Evolutionary conservation across 2,329 filamentous ascomycete genomes (phyloP), one percentile per base, ranked within the genome.

Genomic region (Claviceps fusiformis): DNA sequence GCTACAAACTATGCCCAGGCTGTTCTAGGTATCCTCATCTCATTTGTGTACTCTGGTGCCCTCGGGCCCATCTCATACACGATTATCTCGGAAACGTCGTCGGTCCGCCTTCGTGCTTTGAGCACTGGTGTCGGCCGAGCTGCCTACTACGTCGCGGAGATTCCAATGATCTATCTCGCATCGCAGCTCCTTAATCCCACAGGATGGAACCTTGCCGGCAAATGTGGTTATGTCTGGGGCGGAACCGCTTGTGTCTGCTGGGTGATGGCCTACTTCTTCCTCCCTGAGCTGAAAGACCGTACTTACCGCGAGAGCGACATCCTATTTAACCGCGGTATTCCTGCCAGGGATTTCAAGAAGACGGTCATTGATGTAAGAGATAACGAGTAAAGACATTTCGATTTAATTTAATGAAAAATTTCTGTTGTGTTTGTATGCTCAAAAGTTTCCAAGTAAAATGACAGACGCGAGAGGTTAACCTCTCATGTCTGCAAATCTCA

Each of bases 261-360:
- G 2, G 55, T 65, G 1, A 49, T 72, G 0, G 70, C 72, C 0
- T 82, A 70, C 66, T 64, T 70, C 11, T 66, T 68, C 41, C 65
- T 81, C 0, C 79, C 79, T 0, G 79, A 82, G 61, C 80, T 78
- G 67, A 75, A 74, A 63, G 74, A 73, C 4, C 64, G 75, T 24
- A 73, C 64, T 1, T 65, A 72, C 0, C 66, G 67, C 43, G 75
- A 79, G 59, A 75, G 81, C 56, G 76, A 80, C 62, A 60, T 60
- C 47, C 65, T 68, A 64, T 70, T 68, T 56, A 65, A 65, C 45
- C 47, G 60, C 39, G 56, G 55, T n/a, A 53, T 70, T 5, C 57
- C 62, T 6, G 58, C 67, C 17, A 57, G 64, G 44, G 35, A 63
- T 33, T 70, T 69, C 39, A 2, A 53, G 37, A 50, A 41, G 47